Evolutionary conservation across 768 basidiomycete genomes (phyloP), one percentile per base, ranked within the genome.

Genomic region (Leccinum incarnatum): DNA sequence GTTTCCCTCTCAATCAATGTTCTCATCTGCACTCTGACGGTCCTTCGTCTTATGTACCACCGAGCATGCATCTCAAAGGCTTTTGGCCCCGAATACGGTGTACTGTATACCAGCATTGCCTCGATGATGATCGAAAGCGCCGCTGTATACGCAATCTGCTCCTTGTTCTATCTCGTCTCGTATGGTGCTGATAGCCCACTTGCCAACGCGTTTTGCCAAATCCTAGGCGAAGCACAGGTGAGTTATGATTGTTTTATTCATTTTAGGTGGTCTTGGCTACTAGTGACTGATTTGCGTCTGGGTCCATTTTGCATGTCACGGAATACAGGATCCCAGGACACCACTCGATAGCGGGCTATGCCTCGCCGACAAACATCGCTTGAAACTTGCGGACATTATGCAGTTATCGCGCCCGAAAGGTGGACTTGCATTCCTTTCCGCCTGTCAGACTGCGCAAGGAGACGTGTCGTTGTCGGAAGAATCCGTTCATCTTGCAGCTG

Each of bases 1-100:
- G 66, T 76, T 21, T 75, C 75, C 11, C 67, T 75, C 25, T 63
- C 62, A n/a, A 71, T 68, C 63, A 75, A 74, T 37, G 57, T 76
- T 54, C 14, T 70, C 58, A 60, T 74, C 29, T 73, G 70, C 34
- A 55, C 69, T 12, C 58, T 74, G 9, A 75, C 71, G 0, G 72
- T 72, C 54, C 3, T 66, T 7, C 75, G 75, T 12, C 59, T 75
- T 7, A 53, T 76, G 5, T 67, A 69, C 51, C 73, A 71, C 55
- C 65, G 70, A 34, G 51, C 62, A 29, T 65, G 61, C 54, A 65
- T 68, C 53, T 62, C 64, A 21, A 68, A 27, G 29, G 66, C 58
- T 34, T 69, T 74, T 19, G 72, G 72, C 19, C 55, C 60, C 1
- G 65, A 19, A 11, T 68, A 74, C 17, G 66, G 69, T 21, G 45